These are phyloP conservation scores for Hemisphaericaspora lyxosophila DNA, from an alignment of 1,139 yeast genomes.

Conservation along the genomic window DNA sequence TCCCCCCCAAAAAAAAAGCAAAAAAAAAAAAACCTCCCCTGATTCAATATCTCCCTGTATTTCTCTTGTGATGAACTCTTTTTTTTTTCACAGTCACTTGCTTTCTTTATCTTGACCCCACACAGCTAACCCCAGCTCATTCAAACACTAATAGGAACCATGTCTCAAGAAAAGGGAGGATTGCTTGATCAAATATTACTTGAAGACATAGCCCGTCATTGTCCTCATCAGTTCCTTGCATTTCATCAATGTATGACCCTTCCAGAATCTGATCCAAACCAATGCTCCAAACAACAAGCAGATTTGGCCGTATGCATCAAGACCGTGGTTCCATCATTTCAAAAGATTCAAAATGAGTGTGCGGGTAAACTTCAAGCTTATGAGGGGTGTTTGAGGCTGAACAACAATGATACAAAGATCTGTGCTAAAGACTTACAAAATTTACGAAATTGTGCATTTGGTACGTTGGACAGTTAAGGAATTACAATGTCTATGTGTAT, in stretches of 20 bases:
- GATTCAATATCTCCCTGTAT: background rate
- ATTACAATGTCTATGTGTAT: background rate
- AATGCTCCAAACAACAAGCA: slow-evolving; percentile 52
- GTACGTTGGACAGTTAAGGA: slow-evolving; percentile 16
- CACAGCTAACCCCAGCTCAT: background rate
- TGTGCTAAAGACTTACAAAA: slow-evolving; percentile 36
- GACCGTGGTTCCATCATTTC: slow-evolving; percentile 61
- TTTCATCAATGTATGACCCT: slow-evolving; percentile 63
- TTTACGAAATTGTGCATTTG: slow-evolving; percentile 40
- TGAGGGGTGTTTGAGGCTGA: slow-evolving; percentile 54
- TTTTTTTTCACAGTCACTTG: background rate
- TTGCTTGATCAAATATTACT: slow-evolving; percentile 32
- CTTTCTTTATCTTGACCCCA: slow-evolving; percentile 1
- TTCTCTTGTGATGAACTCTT: background rate
- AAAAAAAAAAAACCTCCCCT: background rate
- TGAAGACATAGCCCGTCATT: slow-evolving; percentile 55
- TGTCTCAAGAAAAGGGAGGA: slow-evolving; percentile 19
- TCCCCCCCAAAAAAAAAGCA: background rate
- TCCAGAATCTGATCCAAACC: slow-evolving; percentile 44
- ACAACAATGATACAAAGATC: slow-evolving; percentile 33
- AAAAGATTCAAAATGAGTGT: slow-evolving; percentile 60
- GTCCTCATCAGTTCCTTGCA: slow-evolving; percentile 63
- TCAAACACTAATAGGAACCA: slow-evolving; percentile 2
- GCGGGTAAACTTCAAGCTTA: slow-evolving; percentile 54
- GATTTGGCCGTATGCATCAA: slow-evolving; percentile 57